phyloP scores from a whole-genome alignment of 2,329 filamentous ascomycete species.

The Keithomyces neogunnii region DNA sequence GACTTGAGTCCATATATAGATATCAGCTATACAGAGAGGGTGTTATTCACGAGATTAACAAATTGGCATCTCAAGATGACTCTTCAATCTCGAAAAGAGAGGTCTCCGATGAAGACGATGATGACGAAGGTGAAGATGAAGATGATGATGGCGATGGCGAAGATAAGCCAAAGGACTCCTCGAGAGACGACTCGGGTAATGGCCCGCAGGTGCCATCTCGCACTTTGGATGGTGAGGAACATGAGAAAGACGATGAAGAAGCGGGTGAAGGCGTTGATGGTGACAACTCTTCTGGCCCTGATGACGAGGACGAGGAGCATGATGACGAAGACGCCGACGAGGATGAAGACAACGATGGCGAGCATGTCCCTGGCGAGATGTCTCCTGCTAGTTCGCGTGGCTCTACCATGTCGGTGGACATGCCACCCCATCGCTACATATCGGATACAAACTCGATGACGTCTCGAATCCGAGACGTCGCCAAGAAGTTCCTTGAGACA shows the following conservation, averaged over 20 bases:
- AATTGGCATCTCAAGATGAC: slow-evolving; percentile 53
- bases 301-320: slow-evolving; percentile 40
- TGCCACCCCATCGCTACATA: slow-evolving; percentile 38
- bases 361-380: slow-evolving; percentile 43
- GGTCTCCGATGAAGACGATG: slow-evolving; percentile 11
- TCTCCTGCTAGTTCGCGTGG: slow-evolving; percentile 59
- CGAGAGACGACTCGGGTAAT: neutral
- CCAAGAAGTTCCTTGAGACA: slow-evolving; percentile 73
- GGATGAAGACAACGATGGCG: slow-evolving; percentile 46
- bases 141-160: slow-evolving; percentile 9
- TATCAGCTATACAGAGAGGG: slow-evolving; percentile 97
- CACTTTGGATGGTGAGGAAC: slow-evolving; percentile 8
- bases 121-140: slow-evolving; percentile 9
- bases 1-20: slow-evolving; percentile 79
- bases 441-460: slow-evolving; percentile 46
- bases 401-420: slow-evolving; percentile 56
- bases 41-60: slow-evolving; percentile 83
- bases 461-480: slow-evolving; percentile 63
- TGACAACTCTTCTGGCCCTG: slow-evolving; percentile 26
- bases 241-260: slow-evolving; percentile 18
- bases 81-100: slow-evolving; percentile 2
- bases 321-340: slow-evolving; percentile 39
- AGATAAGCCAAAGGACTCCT: slow-evolving; percentile 17
- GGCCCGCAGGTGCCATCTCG: neutral
- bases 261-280: slow-evolving; percentile 30